These are phyloP conservation scores for Simplicillium sp. DNA, from an alignment of 2,329 filamentous ascomycete genomes.

Conservation along the genomic window DNA sequence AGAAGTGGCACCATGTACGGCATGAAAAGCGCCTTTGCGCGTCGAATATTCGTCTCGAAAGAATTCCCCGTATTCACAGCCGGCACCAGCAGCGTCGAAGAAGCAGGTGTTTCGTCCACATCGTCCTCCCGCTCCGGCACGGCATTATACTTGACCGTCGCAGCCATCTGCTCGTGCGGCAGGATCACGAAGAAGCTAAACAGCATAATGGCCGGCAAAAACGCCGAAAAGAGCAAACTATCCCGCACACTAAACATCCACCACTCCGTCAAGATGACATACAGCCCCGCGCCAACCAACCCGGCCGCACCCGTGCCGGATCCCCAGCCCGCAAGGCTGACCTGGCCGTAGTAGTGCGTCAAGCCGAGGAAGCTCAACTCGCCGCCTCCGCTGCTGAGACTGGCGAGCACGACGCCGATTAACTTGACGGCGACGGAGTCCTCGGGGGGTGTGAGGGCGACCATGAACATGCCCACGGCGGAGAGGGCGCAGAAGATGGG, in stretches of 20 bases:
- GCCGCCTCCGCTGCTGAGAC: slow-evolving; percentile 74
- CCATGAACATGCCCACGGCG: slow-evolving; percentile 76
- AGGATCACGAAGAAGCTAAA: slow-evolving; percentile 77
- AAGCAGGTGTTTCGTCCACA: slow-evolving; percentile 28
- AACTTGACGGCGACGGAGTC: slow-evolving; percentile 66
- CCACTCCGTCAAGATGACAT: slow-evolving; percentile 76
- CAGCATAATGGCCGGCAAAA: slow-evolving; percentile 74
- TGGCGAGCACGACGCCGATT: slow-evolving; percentile 74
- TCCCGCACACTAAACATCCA: slow-evolving; percentile 63
- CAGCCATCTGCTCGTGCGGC: slow-evolving; percentile 44
- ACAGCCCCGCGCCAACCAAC: slow-evolving; percentile 76
- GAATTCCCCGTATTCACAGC: slow-evolving; percentile 17
- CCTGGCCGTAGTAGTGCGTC: slow-evolving; percentile 86
- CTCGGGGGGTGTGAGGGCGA: slow-evolving; percentile 65
- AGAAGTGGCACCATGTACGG: slow-evolving; percentile 83
- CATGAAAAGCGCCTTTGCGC: slow-evolving; percentile 61
- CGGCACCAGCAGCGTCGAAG: slow-evolving; percentile 25
- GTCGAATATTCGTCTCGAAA: slow-evolving; percentile 47
- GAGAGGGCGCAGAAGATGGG: slow-evolving; percentile 67
- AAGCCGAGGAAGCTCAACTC: slow-evolving; percentile 86
- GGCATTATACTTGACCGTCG: slow-evolving; percentile 41
- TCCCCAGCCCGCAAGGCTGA: slow-evolving; percentile 84
- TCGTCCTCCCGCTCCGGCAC: slow-evolving; percentile 32
- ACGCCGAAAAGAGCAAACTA: slow-evolving; percentile 69
- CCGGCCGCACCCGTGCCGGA: slow-evolving; percentile 88